Base-by-base conservation (phyloP, 78 protist species). In the Dictyostelium citrinum region DNA sequence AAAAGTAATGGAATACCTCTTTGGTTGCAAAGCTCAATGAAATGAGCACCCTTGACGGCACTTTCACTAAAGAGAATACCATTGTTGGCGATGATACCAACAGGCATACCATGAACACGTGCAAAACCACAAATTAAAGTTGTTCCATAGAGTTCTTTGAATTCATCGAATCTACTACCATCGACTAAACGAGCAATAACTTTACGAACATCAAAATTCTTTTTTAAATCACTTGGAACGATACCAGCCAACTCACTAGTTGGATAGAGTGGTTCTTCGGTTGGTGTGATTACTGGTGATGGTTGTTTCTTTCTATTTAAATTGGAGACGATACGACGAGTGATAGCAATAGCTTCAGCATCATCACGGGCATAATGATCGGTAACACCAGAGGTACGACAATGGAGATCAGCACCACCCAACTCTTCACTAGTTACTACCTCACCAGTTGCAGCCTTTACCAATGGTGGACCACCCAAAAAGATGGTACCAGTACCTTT, bases 61-160 rank as follows among this genome's bases (percentile, higher is more conserved):
- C 95, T 43, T 71, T 97, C 98, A 37, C 95, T 81, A 90, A 91
- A 95, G 58, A 98, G 86, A 33, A 98, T 83, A 88, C 99, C 99
- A 79, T 99, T 97, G 97, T 99, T 99, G 11, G 99, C 99, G 7
- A 99, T 93, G 86, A 99, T 97, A 46, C 99, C 99, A 31, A 99
- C 98, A 10, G 98, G 98, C 95, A 72, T 80, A 67, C 99, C 99
- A 37, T 97, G 39, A 60, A 99, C 41, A n/a, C 67, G 90, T 3
- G 99, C 97, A 74, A 98, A 98, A 76, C 99, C 98, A 37, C 97
- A 88, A 27, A 97, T 96, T 33, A 98, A 81, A 14, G 99, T 98
- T 10, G 83, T 45, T 17, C 99, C 99, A 82, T 97, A 99, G 60
- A 90, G 67, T 51, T 49, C 91, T 95, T 99, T 99, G 96, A 98